Conservation (phyloP, 2,329 filamentous ascomycete genomes). For the Zymoseptoria pseudotritici region DNA sequence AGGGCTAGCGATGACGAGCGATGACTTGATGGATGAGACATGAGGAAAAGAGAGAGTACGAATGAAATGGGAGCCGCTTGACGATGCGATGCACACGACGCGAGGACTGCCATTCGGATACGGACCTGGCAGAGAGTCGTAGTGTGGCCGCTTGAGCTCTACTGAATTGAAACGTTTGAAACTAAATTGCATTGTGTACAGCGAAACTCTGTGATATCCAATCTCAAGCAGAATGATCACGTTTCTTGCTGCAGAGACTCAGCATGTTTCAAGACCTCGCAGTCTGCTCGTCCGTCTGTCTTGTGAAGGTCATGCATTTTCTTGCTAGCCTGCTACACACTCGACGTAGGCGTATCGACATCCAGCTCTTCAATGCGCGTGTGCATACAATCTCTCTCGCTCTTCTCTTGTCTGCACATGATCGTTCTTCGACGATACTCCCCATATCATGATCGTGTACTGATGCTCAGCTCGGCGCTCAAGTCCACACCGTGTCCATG, state of each 20-base stretch:
- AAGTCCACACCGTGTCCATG: not conserved
- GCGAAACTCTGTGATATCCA: no score
- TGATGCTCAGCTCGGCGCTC: not conserved
- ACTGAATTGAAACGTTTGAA: not conserved
- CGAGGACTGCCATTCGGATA: not conserved
- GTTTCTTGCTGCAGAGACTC: not conserved
- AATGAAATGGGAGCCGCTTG: not conserved
- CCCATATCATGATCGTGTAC: not conserved
- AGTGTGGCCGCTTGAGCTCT: not conserved
- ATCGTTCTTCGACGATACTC: not conserved
- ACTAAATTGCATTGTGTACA: no score
- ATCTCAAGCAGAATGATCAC: not conserved
- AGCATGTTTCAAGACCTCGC: not conserved
- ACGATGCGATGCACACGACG: not conserved
- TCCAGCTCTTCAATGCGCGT: no score
- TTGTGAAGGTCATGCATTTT: not conserved
- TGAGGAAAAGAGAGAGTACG: not conserved
- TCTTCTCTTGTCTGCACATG: not conserved
- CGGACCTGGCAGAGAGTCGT: not conserved
- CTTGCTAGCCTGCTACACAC: not conserved
- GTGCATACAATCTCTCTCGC: not conserved
- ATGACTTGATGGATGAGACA: not conserved
- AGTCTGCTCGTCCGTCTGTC: not conserved
- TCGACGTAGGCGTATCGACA: not conserved
- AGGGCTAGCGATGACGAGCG: not conserved